phyloP scores from a whole-genome alignment of 2,329 filamentous ascomycete genomes.

The Alternaria conjuncta region DNA sequence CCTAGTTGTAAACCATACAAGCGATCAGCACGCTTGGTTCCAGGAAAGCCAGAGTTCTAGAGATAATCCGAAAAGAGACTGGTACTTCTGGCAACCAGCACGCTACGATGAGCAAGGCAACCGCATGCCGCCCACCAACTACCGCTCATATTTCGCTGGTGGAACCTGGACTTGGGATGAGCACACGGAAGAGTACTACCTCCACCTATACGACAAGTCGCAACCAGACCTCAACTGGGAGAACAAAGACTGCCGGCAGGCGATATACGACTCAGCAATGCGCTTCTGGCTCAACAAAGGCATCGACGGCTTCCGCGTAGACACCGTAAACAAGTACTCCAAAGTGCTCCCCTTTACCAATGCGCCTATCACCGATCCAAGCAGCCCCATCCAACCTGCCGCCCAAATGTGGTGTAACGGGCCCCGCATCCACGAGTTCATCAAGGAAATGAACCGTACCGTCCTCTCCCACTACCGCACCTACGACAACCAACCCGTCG shows the following conservation, averaged over 20 bases:
- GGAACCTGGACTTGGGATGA: conserved; percentile 55
- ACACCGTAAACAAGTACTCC: conserved; percentile 58
- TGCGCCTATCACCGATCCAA: conserved; percentile 50
- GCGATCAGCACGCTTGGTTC: conserved; percentile 75
- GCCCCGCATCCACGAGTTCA: conserved; percentile 64
- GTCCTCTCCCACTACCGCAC: conserved; percentile 64
- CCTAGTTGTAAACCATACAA: conserved; percentile 80
- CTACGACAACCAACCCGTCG: conserved; percentile 39
- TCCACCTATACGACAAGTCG: conserved; percentile 55
- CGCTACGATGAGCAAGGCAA: conserved; percentile 60
- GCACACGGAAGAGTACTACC: conserved; percentile 55
- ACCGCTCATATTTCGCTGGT: conserved; percentile 51
- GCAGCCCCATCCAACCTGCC: conserved; percentile 55
- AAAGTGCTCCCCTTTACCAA: conserved; percentile 53
- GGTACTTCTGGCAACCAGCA: conserved; percentile 72
- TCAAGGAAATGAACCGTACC: conserved; percentile 60
- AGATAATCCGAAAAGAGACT: conserved; percentile 69
- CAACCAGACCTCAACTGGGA: conserved; percentile 60
- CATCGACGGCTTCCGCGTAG: conserved; percentile 56
- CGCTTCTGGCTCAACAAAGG: conserved; percentile 58
- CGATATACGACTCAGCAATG: conserved; percentile 55
- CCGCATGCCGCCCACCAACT: conserved; percentile 65
- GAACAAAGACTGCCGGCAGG: conserved; percentile 52
- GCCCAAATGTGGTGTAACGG: conserved; percentile 62
- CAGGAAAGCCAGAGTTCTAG: conserved; percentile 67